Evolutionary conservation across 2,329 filamentous ascomycete genomes (phyloP), one percentile per base, ranked within the genome.

Genomic region (Botryotinia globosa): DNA sequence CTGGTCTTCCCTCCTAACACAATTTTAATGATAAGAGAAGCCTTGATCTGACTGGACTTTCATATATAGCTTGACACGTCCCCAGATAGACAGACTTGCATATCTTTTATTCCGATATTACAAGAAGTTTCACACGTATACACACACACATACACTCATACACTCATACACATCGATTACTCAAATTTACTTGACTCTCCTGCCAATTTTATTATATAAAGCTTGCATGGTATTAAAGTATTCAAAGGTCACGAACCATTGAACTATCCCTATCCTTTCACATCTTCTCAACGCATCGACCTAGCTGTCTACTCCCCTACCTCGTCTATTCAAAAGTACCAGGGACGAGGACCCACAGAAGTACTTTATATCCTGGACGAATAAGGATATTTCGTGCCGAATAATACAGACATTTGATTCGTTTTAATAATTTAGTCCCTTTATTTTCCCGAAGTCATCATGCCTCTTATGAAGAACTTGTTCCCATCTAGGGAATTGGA

Each of bases 381-480:
- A 72, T 67, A 58, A 59, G 70, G 51, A 59, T 68, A 59, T 42
- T 68, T 58, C 42, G 39, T 68, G 51, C 62, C 70, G 70, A 72
- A 67, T 10, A 59, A 72, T 65, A 48, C 4, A n/a, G 48, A 61
- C 51, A 9, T 34, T 34, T 54, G 61, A 71, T 67, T 68, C 37
- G 62, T 58, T 59, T 72, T 42, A 68, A 58, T 68, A 34, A 54
- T 48, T 56, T 54, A 34, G 59, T 71, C 59, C 69, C 59, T 58
- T 72, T 68, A 59, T 68, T 68, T 72, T 45, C 22, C 70, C 51
- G 42, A 29, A 54, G 34, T 39, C 68, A 72, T 63, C 42, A 78
- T 78, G 77, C 76, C 77, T 72, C 76, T 78, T 76, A 74, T 78
- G 72, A 74, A 74, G 59, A 76, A 77, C 67, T 66, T 75, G 61